phyloP scores from a whole-genome alignment of 345 rosid species.

The Melaleuca quinquenervia region DNA sequence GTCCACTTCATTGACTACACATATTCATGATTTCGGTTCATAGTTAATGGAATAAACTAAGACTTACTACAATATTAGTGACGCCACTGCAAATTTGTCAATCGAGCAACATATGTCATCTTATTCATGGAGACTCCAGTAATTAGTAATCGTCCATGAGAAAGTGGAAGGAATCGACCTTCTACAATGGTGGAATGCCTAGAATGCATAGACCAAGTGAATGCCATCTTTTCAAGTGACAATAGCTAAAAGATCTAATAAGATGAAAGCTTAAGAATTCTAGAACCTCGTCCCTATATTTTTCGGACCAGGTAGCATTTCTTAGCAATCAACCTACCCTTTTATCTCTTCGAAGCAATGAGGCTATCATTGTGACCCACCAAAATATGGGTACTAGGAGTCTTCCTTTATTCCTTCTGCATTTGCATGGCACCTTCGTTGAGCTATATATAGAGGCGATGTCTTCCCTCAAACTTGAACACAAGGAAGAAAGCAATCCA shows the following conservation, averaged over 20 bases:
- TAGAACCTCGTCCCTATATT: neutral
- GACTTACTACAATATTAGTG: neutral
- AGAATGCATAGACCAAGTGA: neutral
- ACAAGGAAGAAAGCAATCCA: neutral
- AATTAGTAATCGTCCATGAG: too few species aligned
- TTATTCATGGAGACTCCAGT: too few species aligned
- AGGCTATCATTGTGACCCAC: neutral
- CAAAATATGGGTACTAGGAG: neutral
- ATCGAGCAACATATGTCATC: too few species aligned
- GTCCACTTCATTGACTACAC: neutral
- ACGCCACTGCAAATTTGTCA: too few species aligned
- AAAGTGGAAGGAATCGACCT: too few species aligned
- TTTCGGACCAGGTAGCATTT: neutral
- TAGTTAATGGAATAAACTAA: neutral
- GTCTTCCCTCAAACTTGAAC: neutral
- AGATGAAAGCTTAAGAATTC: neutral
- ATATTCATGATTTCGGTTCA: neutral
- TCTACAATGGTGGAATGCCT: too few species aligned
- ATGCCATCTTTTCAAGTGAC: neutral
- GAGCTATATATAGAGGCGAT: neutral
- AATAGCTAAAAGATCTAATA: neutral
- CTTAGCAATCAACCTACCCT: neutral
- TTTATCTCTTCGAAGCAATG: neutral
- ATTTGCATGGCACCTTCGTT: neutral
- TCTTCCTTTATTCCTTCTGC: neutral